phyloP scores from a whole-genome alignment of 139 green algal genomes.

The Coelastrella sp. region DNA sequence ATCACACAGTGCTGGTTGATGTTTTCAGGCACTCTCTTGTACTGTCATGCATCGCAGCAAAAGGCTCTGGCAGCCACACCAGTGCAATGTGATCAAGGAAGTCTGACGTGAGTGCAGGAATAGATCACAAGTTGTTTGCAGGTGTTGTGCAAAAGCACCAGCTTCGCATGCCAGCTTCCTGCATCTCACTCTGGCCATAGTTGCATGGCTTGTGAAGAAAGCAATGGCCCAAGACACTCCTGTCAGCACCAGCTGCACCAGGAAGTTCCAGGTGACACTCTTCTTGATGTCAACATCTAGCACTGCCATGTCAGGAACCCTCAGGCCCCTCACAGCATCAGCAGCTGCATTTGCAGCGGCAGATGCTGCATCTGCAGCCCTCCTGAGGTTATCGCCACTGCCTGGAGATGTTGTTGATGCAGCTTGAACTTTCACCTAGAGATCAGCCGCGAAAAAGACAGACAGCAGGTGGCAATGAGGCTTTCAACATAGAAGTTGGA shows the following conservation, averaged over 20 bases:
- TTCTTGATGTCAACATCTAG: slow-evolving; percentile 47
- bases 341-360: neutral
- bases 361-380: neutral
- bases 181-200: slow-evolving; percentile 26
- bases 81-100: no score
- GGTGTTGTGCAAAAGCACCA: neutral
- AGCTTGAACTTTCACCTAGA: neutral
- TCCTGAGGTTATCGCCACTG: neutral
- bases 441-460: neutral
- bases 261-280: slow-evolving; percentile 48
- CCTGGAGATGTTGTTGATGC: neutral
- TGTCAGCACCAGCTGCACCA: slow-evolving; percentile 51
- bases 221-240: slow-evolving; percentile 44
- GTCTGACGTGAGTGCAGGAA: no score
- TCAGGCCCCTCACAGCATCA: slow-evolving; percentile 22
- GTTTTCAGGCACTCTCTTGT: no score
- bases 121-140: neutral
- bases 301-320: slow-evolving; percentile 42
- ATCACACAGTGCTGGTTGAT: no score
- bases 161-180: neutral
- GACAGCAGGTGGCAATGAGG: no score
- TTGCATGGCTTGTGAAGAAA: slow-evolving; percentile 45
- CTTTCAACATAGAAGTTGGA: no score
- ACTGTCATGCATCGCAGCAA: no score
- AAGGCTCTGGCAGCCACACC: no score